Evolutionary conservation across 1,284 basidiomycete genomes (phyloP).

Genomic region (Testicularia cyperi): DNA sequence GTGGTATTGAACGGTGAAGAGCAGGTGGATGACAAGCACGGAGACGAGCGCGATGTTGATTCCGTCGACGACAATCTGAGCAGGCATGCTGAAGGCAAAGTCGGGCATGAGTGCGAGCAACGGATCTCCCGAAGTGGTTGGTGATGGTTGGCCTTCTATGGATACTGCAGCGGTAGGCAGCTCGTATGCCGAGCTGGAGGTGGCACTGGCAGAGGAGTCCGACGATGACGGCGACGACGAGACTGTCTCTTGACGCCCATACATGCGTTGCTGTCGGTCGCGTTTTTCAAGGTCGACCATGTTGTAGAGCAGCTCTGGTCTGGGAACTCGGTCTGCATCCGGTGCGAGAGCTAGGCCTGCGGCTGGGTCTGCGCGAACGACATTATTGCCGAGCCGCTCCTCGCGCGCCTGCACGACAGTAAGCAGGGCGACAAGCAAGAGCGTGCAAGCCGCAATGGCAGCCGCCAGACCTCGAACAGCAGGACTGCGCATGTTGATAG

Average conservation of each 20-base stretch:
- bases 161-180: conserved; percentile 27
- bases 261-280: neutral
- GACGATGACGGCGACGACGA: neutral
- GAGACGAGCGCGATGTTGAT: conserved; percentile 81
- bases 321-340: too few relatives aligned
- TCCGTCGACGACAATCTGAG: conserved; percentile 85
- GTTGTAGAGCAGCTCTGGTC: too few relatives aligned
- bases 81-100: conserved; percentile 77
- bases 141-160: conserved; percentile 42
- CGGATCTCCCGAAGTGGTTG: conserved; percentile 30
- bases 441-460: too few relatives aligned
- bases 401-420: too few relatives aligned
- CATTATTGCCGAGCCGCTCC: too few relatives aligned
- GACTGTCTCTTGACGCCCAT: neutral
- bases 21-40: conserved; percentile 85
- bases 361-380: too few relatives aligned
- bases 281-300: too few relatives aligned
- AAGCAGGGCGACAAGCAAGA: too few relatives aligned
- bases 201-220: conserved; percentile 3
- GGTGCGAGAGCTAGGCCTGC: too few relatives aligned
- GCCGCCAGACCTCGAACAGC: too few relatives aligned
- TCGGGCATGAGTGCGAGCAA: conserved; percentile 50
- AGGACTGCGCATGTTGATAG: too few relatives aligned
- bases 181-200: conserved; percentile 13
- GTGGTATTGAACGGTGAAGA: conserved; percentile 95